Evolutionary conservation across 192 early-diverging fungal genomes (phyloP), one percentile per base, ranked within the genome.

Genomic region (Coemansia sp.): DNA sequence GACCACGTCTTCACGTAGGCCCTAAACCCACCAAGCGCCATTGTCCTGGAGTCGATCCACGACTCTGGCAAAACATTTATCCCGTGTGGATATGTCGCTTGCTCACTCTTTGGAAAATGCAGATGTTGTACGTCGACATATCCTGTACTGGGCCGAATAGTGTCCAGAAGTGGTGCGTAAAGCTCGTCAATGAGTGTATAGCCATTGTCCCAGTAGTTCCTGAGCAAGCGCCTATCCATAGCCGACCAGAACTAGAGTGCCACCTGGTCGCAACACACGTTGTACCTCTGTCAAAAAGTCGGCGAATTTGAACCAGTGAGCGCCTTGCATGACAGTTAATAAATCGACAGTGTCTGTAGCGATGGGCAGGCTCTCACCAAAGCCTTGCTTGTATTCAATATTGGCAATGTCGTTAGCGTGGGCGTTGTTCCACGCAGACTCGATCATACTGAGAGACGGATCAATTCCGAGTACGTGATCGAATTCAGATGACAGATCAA

Each of bases 261-360:
- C 78, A 15, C 66, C 70, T 21, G 78, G 73, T 2, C 64, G 62
- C 39, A 80, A 59, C 32, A 80, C 73, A 4, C 78, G 72, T 21
- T 66, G 63, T 3, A 66, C 62, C 46, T 80, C 72, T 27, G 31
- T n/a, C 42, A 70, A 66, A 60, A 75, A 74, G 1, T 68, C 27
- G 5, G 55, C 29, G 0, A 65, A 53, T 2, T 68, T 61, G 50
- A 80, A 80, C 73, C 73, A 80, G 55, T 80, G 78, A 41, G 62
- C 78, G n/a, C 73, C 78, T 57, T 74, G 66, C 71, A 73, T 69
- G 2, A 80, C 71, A 21, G 78, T 72, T 15, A 80, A 8, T 45
- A 80, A 29, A 39, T 80, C 77, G 11, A 72, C 61, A n/a, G 69
- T 68, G 45, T 53, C 14, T 2, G 63, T 31, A 17, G 69, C 77